Percentiles rank a stretch among this genome's conserved stretches.
Conservation (phyloP, 164 flowering plant species). For the Protea cynaroides region DNA sequence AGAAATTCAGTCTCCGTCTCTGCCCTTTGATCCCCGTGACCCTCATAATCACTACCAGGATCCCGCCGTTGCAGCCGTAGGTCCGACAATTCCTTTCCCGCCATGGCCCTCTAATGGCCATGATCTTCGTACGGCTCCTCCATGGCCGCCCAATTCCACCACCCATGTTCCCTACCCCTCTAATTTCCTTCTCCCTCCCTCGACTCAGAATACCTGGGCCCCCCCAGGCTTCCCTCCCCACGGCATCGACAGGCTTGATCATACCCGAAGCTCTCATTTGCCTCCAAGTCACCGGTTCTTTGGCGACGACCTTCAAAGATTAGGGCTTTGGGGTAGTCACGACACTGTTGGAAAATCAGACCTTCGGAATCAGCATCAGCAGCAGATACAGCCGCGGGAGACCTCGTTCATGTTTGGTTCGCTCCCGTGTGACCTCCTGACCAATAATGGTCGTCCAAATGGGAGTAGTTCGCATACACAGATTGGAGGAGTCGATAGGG, state of each 20-base stretch:
- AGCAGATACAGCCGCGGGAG: constrained; percentile 11
- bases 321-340: constrained; percentile 28
- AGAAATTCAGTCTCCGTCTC: neutral
- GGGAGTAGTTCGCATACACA: constrained; percentile 7
- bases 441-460: constrained; percentile 16
- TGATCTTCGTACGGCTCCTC: neutral
- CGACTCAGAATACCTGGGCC: constrained; percentile 31
- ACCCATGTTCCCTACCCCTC: constrained; percentile 22
- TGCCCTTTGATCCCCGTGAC: constrained; percentile 6
- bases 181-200: constrained; percentile 25
- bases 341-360: constrained; percentile 1
- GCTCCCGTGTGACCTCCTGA: constrained; percentile 22
- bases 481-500: neutral
- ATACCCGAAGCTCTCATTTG: neutral
- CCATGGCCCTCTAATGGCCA: constrained; percentile 24
- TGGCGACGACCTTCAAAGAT: constrained; percentile 17
- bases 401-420: constrained; percentile 52
- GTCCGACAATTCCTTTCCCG: constrained; percentile 39
- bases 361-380: constrained; percentile 7
- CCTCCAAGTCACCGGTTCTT: constrained; percentile 3
- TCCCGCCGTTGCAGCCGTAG: constrained; percentile 85
- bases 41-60: constrained; percentile 25
- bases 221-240: constrained; percentile 16
- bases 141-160: constrained; percentile 25
- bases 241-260: neutral